Conservation (phyloP, 805 yeast species). For the Lachancea nothofagi region DNA sequence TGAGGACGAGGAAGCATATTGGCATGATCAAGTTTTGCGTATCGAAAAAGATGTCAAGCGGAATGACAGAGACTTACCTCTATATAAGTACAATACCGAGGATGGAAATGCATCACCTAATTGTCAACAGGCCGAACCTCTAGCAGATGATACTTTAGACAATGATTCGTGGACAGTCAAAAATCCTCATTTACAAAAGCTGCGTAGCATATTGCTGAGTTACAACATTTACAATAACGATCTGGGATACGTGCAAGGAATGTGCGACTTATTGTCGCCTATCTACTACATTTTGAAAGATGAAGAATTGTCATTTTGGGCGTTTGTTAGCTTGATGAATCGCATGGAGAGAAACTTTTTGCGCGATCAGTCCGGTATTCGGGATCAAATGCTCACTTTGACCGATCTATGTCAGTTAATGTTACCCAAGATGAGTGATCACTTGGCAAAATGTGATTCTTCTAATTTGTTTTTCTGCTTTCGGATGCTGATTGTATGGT, state of each 20-base stretch:
- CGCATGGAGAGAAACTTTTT: constrained; percentile 92
- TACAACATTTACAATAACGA: constrained; percentile 79
- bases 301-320: constrained; percentile 82
- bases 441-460: constrained; percentile 81
- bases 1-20: constrained; percentile 52
- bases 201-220: constrained; percentile 77
- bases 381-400: constrained; percentile 75
- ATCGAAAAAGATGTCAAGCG: constrained; percentile 92
- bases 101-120: constrained; percentile 37
- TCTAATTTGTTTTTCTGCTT: constrained; percentile 89
- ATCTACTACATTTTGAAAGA: constrained; percentile 61
- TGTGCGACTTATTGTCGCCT: constrained; percentile 91
- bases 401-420: constrained; percentile 84
- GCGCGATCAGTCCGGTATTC: constrained; percentile 90
- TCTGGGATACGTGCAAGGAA: constrained; percentile 95
- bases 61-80: constrained; percentile 72
- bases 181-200: constrained; percentile 66
- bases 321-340: constrained; percentile 82
- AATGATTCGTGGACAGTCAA: constrained; percentile 58
- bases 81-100: constrained; percentile 43
- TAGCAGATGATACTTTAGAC: constrained; percentile 25
- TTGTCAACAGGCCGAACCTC: constrained; percentile 30
- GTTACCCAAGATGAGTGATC: constrained; percentile 79
- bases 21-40: constrained; percentile 84
- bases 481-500: constrained; percentile 93